phyloP scores from a whole-genome alignment of 2,329 filamentous ascomycete species.

The Penicillium sp. region DNA sequence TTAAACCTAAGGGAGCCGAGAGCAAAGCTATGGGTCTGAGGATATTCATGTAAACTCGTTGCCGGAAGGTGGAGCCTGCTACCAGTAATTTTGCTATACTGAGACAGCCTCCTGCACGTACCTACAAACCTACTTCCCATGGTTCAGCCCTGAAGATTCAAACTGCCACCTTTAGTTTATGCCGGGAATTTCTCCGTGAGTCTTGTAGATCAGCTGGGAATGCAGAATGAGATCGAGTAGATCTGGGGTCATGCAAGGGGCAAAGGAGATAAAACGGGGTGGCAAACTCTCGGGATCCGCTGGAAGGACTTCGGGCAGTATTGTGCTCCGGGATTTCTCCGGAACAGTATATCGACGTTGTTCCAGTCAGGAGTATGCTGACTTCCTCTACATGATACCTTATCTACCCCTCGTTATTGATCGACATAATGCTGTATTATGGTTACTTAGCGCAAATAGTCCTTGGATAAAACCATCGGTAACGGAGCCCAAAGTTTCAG shows the following conservation, averaged over 20 bases:
- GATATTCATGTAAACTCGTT: background rate
- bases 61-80: background rate
- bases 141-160: background rate
- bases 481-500: slow-evolving; percentile 12
- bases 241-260: slow-evolving; percentile 27
- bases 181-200: background rate
- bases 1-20: background rate
- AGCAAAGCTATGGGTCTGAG: background rate
- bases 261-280: slow-evolving; percentile 13
- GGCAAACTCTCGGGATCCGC: slow-evolving; percentile 1
- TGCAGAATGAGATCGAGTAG: background rate
- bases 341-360: background rate
- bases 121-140: background rate
- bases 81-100: slow-evolving; percentile 1
- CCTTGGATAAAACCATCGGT: background rate
- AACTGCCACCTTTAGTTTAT: background rate
- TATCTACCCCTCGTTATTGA: background rate
- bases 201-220: background rate
- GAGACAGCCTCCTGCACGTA: background rate
- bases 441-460: background rate
- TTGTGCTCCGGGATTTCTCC: background rate
- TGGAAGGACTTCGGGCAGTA: background rate
- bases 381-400: background rate
- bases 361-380: background rate
- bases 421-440: background rate